Evolutionary conservation across 495 filamentous ascomycete species (phyloP).

Genomic region (Aspergillus bertholletiae): DNA sequence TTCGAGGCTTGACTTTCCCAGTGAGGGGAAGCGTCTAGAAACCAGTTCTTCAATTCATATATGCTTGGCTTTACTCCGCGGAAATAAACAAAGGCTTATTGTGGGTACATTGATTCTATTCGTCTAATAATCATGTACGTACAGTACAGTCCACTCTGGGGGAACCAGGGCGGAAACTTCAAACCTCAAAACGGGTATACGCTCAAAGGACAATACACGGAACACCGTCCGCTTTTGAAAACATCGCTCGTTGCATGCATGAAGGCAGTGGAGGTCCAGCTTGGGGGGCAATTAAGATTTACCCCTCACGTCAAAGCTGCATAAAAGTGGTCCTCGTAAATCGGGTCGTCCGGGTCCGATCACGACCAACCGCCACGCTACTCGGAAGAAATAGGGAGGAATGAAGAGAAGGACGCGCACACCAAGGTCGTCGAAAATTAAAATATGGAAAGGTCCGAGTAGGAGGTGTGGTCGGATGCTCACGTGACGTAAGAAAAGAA

Average conservation of each 20-base stretch:
- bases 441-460: background rate
- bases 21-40: slow-evolving; percentile 6
- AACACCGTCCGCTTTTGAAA: slow-evolving; percentile 8
- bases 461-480: background rate
- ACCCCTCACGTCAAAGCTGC: slow-evolving; percentile 4
- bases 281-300: background rate
- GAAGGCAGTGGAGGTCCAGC: background rate
- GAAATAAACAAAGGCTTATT: background rate
- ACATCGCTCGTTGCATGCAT: slow-evolving; percentile 9
- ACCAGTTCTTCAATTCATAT: background rate
- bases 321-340: background rate
- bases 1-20: too few relatives aligned
- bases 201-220: slow-evolving; percentile 25
- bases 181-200: slow-evolving; percentile 28
- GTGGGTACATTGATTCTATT: background rate
- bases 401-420: background rate
- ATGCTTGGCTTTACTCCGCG: background rate
- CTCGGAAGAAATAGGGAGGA: background rate
- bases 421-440: slow-evolving; percentile 1
- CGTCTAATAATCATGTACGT: background rate
- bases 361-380: background rate
- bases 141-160: slow-evolving; percentile 3
- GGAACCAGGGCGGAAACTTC: background rate
- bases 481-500: slow-evolving; percentile 6
- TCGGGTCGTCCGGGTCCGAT: background rate